Evolutionary conservation across 306 rosid genomes (phyloP).

Genomic region (barrel medic (Medicago truncatula)): DNA sequence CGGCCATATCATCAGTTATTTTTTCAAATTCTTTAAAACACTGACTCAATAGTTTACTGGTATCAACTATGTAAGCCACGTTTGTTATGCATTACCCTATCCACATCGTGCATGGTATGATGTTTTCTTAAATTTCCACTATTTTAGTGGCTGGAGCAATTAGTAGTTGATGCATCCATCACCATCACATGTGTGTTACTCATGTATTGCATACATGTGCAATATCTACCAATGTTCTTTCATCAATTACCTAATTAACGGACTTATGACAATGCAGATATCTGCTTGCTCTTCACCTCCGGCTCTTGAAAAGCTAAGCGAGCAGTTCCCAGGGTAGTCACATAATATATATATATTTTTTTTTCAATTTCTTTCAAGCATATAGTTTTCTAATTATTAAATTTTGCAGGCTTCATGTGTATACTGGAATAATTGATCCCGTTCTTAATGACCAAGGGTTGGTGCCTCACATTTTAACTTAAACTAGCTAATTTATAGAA

Average conservation of each 20-base stretch:
- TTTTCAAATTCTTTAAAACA: too few species aligned
- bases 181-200: background rate
- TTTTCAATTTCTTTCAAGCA: constrained; percentile 21
- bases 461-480: constrained; percentile 34
- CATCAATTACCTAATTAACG: constrained; percentile 1
- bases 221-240: background rate
- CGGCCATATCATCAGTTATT: background rate
- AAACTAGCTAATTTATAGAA: constrained; percentile 1
- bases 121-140: background rate
- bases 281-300: constrained; percentile 95
- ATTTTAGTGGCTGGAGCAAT: too few species aligned
- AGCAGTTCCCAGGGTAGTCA: constrained; percentile 88
- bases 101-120: background rate
- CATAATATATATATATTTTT: background rate
- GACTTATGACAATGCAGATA: constrained; percentile 60
- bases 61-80: background rate
- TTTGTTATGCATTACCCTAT: constrained; percentile 2
- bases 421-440: constrained; percentile 90
- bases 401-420: constrained; percentile 77
- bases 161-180: too few species aligned
- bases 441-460: constrained; percentile 88
- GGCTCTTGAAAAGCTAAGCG: constrained; percentile 91
- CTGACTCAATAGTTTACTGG: too few species aligned
- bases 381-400: constrained; percentile 29
- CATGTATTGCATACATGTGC: background rate